Percentiles rank a stretch among this genome's conserved stretches.
Evolutionary conservation across 306 rosid genomes (phyloP).

Genomic region (Vigna unguiculata): DNA sequence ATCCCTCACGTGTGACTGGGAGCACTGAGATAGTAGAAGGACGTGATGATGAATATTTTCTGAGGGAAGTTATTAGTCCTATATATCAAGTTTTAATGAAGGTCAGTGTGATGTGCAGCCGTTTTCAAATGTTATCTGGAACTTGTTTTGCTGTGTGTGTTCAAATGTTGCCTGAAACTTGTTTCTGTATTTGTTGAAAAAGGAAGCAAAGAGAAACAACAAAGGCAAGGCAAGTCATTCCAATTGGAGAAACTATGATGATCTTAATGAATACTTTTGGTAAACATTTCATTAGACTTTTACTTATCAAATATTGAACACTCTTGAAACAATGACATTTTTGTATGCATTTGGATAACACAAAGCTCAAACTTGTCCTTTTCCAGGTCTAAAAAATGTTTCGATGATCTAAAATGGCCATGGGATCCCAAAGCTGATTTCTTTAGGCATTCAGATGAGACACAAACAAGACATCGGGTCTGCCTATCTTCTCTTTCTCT

Average conservation of each 20-base stretch:
- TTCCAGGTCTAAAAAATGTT: constrained; percentile 83
- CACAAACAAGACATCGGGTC: constrained; percentile 60
- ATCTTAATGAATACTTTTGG: constrained; percentile 97
- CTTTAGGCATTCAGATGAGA: constrained; percentile 75
- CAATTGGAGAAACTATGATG: constrained; percentile 98
- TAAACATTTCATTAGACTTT: constrained; percentile 41
- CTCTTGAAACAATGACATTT: constrained; percentile 13
- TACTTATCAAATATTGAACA: constrained; percentile 27
- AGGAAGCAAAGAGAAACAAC: constrained; percentile 95
- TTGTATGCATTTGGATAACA: constrained; percentile 22
- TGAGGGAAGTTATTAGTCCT: constrained; percentile 74
- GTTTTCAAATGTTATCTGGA: neutral
- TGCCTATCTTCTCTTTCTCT: constrained; percentile 30
- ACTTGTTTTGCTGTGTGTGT: constrained; percentile 32
- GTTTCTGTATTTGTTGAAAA: constrained; percentile 50
- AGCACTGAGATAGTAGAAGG: constrained; percentile 55
- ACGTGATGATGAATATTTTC: constrained; percentile 71
- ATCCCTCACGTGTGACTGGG: constrained; percentile 62
- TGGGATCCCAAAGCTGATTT: constrained; percentile 72
- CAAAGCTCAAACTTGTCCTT: constrained; percentile 40
- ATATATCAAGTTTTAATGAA: constrained; percentile 69
- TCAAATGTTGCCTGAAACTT: constrained; percentile 46
- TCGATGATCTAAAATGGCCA: constrained; percentile 80
- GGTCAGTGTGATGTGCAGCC: constrained; percentile 52
- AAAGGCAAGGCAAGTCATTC: constrained; percentile 92